phyloP scores from a whole-genome alignment of 306 rosid species.

The Quercus wislizeni region DNA sequence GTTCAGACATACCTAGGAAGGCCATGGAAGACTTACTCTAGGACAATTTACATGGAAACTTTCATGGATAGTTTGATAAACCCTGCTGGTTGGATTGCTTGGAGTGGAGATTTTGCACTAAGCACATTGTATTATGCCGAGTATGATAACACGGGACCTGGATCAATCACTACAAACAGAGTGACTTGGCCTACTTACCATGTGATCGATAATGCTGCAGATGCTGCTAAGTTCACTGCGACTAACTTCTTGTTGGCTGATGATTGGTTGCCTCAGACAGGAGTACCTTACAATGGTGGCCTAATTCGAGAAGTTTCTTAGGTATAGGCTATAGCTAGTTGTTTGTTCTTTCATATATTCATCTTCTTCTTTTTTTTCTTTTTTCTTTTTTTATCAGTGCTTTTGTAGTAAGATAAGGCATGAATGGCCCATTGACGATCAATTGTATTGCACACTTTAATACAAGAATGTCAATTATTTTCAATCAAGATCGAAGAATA shows the following conservation, averaged over 20 bases:
- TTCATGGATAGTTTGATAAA: slow-evolving; percentile 47
- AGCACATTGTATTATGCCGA: slow-evolving; percentile 76
- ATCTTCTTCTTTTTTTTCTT: not conserved
- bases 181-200: slow-evolving; percentile 74
- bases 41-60: slow-evolving; percentile 73
- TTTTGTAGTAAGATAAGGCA: not conserved
- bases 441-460: not conserved
- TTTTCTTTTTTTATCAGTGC: not conserved
- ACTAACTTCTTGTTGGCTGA: slow-evolving; percentile 63
- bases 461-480: not conserved
- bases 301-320: not conserved
- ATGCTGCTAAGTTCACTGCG: slow-evolving; percentile 71
- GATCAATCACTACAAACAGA: slow-evolving; percentile 48
- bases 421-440: not conserved
- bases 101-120: slow-evolving; percentile 80
- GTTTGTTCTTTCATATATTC: not conserved
- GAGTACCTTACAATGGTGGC: slow-evolving; percentile 54
- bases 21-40: slow-evolving; percentile 85
- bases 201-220: slow-evolving; percentile 47
- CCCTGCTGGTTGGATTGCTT: slow-evolving; percentile 64
- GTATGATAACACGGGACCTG: slow-evolving; percentile 63
- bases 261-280: slow-evolving; percentile 74
- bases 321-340: not conserved
- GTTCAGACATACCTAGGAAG: slow-evolving; percentile 63
- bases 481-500: not conserved